A percentile compares a stretch with the other conserved stretches of the same genome.
Evolutionary conservation across 805 yeast species (phyloP).

Genomic region (Barnettozyma pratensis): DNA sequence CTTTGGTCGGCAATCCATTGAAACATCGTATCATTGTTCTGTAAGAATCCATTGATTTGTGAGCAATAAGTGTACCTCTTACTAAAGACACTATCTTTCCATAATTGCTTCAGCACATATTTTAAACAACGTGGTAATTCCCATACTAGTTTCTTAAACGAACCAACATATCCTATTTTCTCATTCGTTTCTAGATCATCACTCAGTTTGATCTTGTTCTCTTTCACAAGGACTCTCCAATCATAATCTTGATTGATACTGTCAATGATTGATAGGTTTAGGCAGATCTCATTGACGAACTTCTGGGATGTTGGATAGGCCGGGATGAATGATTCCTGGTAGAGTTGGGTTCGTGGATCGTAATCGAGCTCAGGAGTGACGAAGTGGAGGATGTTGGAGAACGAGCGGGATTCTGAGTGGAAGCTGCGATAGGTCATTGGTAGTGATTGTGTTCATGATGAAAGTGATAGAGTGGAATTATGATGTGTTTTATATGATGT

Average conservation of each 20-base stretch:
- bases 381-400: neutral
- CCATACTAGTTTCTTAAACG: neutral
- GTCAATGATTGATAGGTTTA: neutral
- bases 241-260: constrained; percentile 1
- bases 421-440: constrained; percentile 2
- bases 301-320: constrained; percentile 3
- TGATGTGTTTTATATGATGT: too few species aligned
- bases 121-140: neutral
- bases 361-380: constrained; percentile 6
- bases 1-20: constrained; percentile 5
- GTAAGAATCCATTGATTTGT: neutral
- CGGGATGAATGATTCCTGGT: constrained; percentile 4
- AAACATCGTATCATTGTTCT: neutral
- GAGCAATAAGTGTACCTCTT: neutral
- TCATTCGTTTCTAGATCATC: neutral
- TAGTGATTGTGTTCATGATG: too few species aligned
- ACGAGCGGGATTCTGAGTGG: neutral
- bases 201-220: neutral
- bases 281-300: constrained; percentile 2
- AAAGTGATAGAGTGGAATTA: too few species aligned
- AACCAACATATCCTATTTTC: neutral
- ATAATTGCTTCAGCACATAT: neutral
- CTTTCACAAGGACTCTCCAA: constrained; percentile 1
- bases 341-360: constrained; percentile 2
- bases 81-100: neutral